Conservation (phyloP, 1,139 yeast species). For the Yamadazyma diospyri region DNA sequence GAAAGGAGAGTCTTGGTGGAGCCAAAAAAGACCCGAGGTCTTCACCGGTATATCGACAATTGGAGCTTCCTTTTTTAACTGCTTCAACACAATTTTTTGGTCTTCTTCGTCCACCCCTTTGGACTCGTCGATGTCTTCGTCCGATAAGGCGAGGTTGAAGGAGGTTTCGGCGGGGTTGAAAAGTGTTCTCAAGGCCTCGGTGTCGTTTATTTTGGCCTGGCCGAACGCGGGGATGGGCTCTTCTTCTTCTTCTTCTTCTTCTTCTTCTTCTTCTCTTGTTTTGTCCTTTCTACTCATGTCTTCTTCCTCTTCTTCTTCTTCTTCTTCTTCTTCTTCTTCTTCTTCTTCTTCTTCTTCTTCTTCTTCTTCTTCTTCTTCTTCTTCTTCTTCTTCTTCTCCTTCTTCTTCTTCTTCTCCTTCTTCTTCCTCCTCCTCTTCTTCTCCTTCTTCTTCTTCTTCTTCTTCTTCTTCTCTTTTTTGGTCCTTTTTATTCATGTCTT, state of each 20-base stretch:
- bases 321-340: constrained; percentile 19
- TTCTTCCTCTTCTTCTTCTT: constrained; percentile 11
- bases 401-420: constrained; percentile 6
- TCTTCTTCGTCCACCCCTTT: constrained; percentile 18
- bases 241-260: constrained; percentile 13
- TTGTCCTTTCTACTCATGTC: too few relatives aligned
- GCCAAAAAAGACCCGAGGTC: constrained; percentile 64
- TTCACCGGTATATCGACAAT: constrained; percentile 10
- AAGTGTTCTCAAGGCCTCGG: constrained; percentile 61
- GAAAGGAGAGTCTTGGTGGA: constrained; percentile 82
- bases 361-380: constrained; percentile 16
- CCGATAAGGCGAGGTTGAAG: constrained; percentile 34
- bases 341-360: constrained; percentile 6
- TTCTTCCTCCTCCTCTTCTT: constrained; percentile 3
- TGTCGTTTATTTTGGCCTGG: constrained; percentile 21
- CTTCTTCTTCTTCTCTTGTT: constrained; percentile 17
- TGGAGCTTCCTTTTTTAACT: constrained; percentile 20
- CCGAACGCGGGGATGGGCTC: constrained; percentile 52
- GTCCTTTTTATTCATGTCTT: constrained; percentile 5
- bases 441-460: constrained; percentile 8
- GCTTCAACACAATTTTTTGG: constrained; percentile 26
- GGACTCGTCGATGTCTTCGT: constrained; percentile 35
- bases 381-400: constrained; percentile 13
- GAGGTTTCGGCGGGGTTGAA: constrained; percentile 46
- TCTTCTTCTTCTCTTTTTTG: constrained; percentile 4